Conservation (phyloP, 1,284 basidiomycete species). For the Ustilago shanxiensis region DNA sequence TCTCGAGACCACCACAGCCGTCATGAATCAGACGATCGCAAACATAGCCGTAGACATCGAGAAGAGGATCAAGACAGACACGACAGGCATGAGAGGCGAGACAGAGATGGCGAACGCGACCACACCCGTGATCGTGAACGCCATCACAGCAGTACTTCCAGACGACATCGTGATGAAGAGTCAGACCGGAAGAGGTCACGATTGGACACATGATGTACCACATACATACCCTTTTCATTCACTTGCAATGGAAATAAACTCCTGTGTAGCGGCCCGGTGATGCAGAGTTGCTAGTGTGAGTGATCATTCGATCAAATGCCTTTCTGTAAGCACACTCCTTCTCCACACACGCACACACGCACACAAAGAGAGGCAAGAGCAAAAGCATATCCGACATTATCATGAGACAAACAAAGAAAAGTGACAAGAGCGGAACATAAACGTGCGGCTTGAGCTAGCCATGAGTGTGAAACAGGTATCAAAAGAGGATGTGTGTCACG, state of each 20-base stretch:
- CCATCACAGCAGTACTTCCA: neutral
- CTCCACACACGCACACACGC: neutral
- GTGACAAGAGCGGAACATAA: neutral
- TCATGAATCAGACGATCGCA: constrained; percentile 9
- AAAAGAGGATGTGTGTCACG: neutral
- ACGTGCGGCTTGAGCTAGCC: neutral
- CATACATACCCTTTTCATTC: neutral
- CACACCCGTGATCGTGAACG: constrained; percentile 1
- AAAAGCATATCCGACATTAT: constrained; percentile 1
- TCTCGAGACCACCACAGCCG: constrained; percentile 13
- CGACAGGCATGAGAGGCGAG: constrained; percentile 5
- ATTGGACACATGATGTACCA: constrained; percentile 3
- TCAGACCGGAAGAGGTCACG: constrained; percentile 31
- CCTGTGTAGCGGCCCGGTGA: no score
- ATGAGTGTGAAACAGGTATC: neutral
- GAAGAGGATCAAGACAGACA: neutral
- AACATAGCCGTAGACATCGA: neutral
- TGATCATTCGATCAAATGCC: no score
- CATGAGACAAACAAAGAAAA: neutral
- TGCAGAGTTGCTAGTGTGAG: no score
- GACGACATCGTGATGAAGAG: neutral
- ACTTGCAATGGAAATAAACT: constrained; percentile 1
- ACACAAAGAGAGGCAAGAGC: neutral
- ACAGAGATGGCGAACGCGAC: constrained; percentile 7
- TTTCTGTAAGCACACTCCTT: neutral